Conservation (phyloP, 768 basidiomycete species). For the Lactarius trivialis region DNA sequence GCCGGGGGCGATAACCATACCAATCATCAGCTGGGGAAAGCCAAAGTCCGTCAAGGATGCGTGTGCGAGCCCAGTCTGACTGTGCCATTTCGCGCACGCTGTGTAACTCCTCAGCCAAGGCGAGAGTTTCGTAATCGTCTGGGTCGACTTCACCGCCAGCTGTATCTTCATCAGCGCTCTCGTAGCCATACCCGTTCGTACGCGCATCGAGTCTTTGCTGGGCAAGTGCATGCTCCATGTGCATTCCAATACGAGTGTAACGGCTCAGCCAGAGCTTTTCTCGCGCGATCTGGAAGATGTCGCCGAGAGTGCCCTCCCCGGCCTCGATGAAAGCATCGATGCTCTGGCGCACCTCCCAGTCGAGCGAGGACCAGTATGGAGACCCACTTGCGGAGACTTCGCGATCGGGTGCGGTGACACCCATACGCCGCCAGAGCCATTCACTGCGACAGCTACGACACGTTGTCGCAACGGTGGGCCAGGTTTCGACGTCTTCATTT, state of each 20-base stretch:
- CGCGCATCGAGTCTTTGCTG: conserved; percentile 38
- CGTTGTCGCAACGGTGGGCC: conserved; percentile 58
- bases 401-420: conserved; percentile 41
- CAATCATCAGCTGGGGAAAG: conserved; percentile 66
- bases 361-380: conserved; percentile 31
- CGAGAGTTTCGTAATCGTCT: conserved; percentile 28
- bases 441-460: conserved; percentile 62
- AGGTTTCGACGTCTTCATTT: conserved; percentile 68
- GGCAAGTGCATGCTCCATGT: conserved; percentile 63
- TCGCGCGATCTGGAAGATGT: conserved; percentile 53
- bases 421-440: conserved; percentile 56
- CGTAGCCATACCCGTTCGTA: conserved; percentile 31
- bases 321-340: conserved; percentile 70
- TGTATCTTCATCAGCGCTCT: conserved; percentile 28
- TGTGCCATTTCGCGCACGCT: conserved; percentile 51
- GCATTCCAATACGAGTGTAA: conserved; percentile 57
- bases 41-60: conserved; percentile 75
- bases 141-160: conserved; percentile 18
- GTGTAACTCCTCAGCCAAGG: conserved; percentile 41
- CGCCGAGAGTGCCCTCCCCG: conserved; percentile 59
- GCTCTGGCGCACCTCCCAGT: conserved; percentile 63
- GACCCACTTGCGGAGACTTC: conserved; percentile 48
- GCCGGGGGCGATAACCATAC: conserved; percentile 37
- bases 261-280: conserved; percentile 68
- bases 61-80: conserved; percentile 61